A percentile compares a stretch with the other conserved stretches of the same genome.
Evolutionary conservation across 345 rosid species (phyloP).

Genomic region (Eucalyptus melliodora): DNA sequence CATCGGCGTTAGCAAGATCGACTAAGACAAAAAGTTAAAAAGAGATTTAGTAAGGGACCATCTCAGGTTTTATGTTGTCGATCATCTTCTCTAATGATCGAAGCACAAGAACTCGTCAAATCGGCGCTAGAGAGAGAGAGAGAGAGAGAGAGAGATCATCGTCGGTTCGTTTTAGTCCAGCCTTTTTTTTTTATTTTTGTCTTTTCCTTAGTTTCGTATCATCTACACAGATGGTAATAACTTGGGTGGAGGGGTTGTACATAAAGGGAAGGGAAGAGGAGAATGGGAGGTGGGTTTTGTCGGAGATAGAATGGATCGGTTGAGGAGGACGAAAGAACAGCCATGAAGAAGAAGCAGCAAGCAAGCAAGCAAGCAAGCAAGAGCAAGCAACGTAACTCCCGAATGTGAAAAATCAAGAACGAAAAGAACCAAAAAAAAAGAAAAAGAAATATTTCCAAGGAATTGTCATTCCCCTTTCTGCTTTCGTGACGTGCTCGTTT

Average conservation of each 20-base stretch:
- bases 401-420: neutral
- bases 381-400: neutral
- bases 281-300: neutral
- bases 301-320: neutral
- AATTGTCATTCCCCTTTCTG: neutral
- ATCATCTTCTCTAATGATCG: neutral
- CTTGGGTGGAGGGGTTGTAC: constrained; percentile 18
- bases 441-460: neutral
- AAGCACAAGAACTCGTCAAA: neutral
- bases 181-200: neutral
- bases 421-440: rapidly evolving
- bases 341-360: neutral
- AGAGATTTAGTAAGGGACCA: neutral
- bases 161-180: neutral
- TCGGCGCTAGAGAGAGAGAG: neutral
- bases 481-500: neutral
- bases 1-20: constrained; percentile 54
- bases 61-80: neutral
- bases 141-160: neutral
- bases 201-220: neutral
- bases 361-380: neutral
- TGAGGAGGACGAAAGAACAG: neutral
- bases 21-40: neutral
- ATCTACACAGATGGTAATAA: constrained; percentile 8
- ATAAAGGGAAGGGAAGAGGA: neutral